Percentiles rank a stretch among this genome's conserved stretches.
Conservation (phyloP, 768 basidiomycete species). For the Mycena haematopus region DNA sequence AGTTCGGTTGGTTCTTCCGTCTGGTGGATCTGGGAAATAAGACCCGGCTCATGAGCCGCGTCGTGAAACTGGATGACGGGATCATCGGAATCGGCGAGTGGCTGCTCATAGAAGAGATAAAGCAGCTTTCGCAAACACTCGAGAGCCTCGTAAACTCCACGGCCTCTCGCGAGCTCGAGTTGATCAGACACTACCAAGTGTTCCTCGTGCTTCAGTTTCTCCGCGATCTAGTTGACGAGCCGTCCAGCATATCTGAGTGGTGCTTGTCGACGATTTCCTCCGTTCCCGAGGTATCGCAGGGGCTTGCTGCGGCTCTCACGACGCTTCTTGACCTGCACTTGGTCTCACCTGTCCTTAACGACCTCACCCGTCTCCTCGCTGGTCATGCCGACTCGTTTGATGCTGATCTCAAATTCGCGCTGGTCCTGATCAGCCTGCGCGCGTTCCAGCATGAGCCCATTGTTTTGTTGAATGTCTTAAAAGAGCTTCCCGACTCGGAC, state of each 20-base stretch:
- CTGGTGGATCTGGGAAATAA: slow-evolving; percentile 63
- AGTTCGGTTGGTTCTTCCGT: slow-evolving; percentile 62
- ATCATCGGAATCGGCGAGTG: slow-evolving; percentile 69
- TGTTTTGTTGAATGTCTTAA: slow-evolving; percentile 25
- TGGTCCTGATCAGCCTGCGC: slow-evolving; percentile 42
- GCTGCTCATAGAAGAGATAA: slow-evolving; percentile 70
- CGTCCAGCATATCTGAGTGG: slow-evolving; percentile 51
- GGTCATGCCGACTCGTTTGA: slow-evolving; percentile 31
- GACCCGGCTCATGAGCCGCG: slow-evolving; percentile 56
- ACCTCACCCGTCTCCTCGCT: slow-evolving; percentile 36
- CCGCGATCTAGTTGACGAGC: slow-evolving; percentile 47
- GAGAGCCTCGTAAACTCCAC: slow-evolving; percentile 40
- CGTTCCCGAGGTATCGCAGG: slow-evolving; percentile 48
- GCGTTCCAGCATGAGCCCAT: slow-evolving; percentile 30
- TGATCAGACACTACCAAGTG: slow-evolving; percentile 55
- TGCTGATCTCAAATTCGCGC: slow-evolving; percentile 40
- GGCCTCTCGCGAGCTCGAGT: slow-evolving; percentile 41
- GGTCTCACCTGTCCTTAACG: slow-evolving; percentile 51
- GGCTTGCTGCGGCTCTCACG: slow-evolving; percentile 50
- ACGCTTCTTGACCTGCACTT: slow-evolving; percentile 55
- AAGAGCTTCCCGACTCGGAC: slow-evolving; percentile 24
- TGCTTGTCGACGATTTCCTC: slow-evolving; percentile 48
- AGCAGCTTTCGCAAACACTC: slow-evolving; percentile 50
- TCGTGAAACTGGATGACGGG: slow-evolving; percentile 64
- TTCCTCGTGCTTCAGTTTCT: slow-evolving; percentile 57